These are phyloP conservation scores for Phytophthora crassamura DNA, from an alignment of 352 stramenopile genomes.

Conservation along the genomic window DNA sequence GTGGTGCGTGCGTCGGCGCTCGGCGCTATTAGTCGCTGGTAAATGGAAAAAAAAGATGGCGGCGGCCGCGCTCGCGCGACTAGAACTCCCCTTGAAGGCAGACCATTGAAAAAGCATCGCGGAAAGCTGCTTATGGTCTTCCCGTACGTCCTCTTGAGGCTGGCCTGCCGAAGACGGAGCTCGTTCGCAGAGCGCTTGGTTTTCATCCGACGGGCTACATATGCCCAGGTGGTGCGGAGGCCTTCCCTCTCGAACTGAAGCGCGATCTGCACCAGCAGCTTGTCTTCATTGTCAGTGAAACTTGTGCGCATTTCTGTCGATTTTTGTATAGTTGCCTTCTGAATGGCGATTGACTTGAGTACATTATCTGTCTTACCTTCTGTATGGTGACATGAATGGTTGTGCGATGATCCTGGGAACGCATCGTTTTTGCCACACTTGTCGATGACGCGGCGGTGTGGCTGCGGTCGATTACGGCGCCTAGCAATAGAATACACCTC, in stretches of 20 bases:
- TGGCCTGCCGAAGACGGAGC: constrained; percentile 21
- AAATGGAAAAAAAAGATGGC: too few relatives aligned
- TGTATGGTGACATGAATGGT: too few relatives aligned
- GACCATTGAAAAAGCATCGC: too few relatives aligned
- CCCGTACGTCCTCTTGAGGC: constrained; percentile 18
- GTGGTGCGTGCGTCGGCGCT: too few relatives aligned
- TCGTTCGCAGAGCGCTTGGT: constrained; percentile 10
- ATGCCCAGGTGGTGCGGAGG: constrained; percentile 17
- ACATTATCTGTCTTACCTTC: constrained; percentile 11
- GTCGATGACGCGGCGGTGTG: too few relatives aligned
- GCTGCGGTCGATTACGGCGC: too few relatives aligned
- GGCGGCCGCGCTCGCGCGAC: too few relatives aligned
- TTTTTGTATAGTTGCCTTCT: neutral
- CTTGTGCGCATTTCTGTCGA: neutral
- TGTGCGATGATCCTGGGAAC: too few relatives aligned
- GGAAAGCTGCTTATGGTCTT: constrained; percentile 12
- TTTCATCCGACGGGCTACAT: constrained; percentile 29
- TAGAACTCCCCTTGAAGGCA: too few relatives aligned
- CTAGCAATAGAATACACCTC: too few relatives aligned
- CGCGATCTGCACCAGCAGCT: neutral
- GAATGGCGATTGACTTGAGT: neutral
- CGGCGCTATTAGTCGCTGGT: too few relatives aligned
- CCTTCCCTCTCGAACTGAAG: neutral
- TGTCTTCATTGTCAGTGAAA: neutral
- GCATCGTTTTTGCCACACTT: too few relatives aligned